These are phyloP conservation scores for Wickerhamiella hasegawae DNA, from an alignment of 805 yeast species.

Conservation along the genomic window DNA sequence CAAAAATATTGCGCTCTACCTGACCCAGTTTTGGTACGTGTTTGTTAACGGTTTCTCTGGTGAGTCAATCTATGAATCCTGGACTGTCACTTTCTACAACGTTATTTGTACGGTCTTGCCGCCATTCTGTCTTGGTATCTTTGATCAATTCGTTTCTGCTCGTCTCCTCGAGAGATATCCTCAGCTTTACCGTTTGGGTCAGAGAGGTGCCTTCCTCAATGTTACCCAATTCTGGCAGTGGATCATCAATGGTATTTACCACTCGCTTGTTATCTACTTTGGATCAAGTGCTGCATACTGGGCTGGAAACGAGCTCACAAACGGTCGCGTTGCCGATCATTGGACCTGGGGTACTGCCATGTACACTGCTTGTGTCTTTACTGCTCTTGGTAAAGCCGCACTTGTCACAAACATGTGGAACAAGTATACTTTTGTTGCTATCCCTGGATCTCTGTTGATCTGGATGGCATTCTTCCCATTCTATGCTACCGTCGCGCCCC, in stretches of 20 bases:
- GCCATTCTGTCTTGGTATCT: constrained; percentile 89
- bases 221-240: constrained; percentile 93
- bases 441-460: constrained; percentile 78
- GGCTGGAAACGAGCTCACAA: constrained; percentile 42
- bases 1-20: constrained; percentile 85
- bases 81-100: constrained; percentile 94
- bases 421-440: constrained; percentile 75
- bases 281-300: constrained; percentile 54
- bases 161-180: constrained; percentile 83
- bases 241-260: constrained; percentile 91
- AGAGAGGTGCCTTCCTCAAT: constrained; percentile 73
- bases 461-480: constrained; percentile 83
- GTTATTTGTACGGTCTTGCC: constrained; percentile 90
- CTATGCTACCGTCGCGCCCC: constrained; percentile 75
- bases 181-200: constrained; percentile 81
- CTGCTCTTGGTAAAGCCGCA: constrained; percentile 91
- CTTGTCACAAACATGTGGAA: constrained; percentile 89
- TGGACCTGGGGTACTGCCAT: constrained; percentile 94
- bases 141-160: constrained; percentile 91
- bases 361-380: constrained; percentile 71
- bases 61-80: constrained; percentile 88
- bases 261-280: constrained; percentile 69
- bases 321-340: constrained; percentile 65
- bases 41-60: constrained; percentile 88
- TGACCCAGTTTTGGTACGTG: constrained; percentile 98